Base-by-base conservation (phyloP, 2,329 filamentous ascomycete species). In the Colletotrichum sp. region DNA sequence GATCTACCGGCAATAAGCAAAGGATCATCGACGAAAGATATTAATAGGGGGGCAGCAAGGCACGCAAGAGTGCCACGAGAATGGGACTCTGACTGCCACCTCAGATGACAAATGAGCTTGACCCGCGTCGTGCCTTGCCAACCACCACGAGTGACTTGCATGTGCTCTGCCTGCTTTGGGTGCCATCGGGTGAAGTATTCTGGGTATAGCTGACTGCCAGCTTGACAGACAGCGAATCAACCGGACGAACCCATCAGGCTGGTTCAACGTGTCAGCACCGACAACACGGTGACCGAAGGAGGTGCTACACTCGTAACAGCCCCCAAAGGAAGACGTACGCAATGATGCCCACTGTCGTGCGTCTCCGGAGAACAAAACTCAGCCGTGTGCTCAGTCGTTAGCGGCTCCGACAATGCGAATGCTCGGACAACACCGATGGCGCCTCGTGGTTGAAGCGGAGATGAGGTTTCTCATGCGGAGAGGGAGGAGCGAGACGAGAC, bases 401-500 rank as follows among this genome's bases (percentile, higher is more conserved):
- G n/a, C 65, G 18, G 30, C 13, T 14, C 16, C 14, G 52, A 26
- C 8, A 21, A 10, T 59, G 30, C 52, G 65, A 28, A 24, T 34
- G 8, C 10, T 74, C 59, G 59, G 65, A 21, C 43, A 43, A 18
- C 26, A 48, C 38, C 34, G 32, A 56, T 12, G 56, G 56, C 48
- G 52, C 36, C 43, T 71, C 48, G 59, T 38, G 36, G 67, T 36
- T 52, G 52, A 52, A 59, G 34, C 52, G 34, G 61, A 66, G 65
- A 63, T 73, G 55, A 55, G 21, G 30, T 43, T 36, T 34, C 43
- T 30, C 36, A 59, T 58, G 48, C 30, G 12, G 16, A 61, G 34
- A 70, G 71, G n/a, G 67, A 65, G 67, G 10, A 59, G n/a, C 13
- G 21, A 65, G 36, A 71, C 28, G 68, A 74, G 62, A 66, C 32